phyloP scores from a whole-genome alignment of 176 grass and related monocot genomes.

The bread wheat (Triticum aestivum) region DNA sequence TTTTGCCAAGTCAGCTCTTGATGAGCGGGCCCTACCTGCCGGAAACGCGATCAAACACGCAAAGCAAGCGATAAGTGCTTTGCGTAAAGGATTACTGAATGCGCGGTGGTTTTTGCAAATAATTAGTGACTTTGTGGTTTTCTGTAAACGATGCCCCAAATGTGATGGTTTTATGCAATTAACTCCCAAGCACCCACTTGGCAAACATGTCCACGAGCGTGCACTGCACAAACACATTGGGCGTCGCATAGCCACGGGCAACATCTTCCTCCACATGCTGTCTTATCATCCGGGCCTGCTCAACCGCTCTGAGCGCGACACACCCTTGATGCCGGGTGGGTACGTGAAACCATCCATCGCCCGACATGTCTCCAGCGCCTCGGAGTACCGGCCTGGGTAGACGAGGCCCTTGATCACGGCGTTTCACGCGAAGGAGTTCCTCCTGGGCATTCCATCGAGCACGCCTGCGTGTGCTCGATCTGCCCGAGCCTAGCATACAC shows the following conservation, averaged over 20 bases:
- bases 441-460: conserved; percentile 43
- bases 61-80: no score
- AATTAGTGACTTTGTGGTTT: no score
- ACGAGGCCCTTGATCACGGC: conserved; percentile 47
- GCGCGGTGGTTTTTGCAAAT: no score
- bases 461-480: conserved; percentile 12
- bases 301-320: conserved; percentile 21
- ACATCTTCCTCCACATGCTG: conserved; percentile 8
- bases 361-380: conserved; percentile 35
- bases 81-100: no score
- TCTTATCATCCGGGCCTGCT: conserved; percentile 30
- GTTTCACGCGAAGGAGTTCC: conserved; percentile 66
- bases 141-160: no score
- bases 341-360: conserved; percentile 54
- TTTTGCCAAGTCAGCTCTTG: no score
- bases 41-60: no score
- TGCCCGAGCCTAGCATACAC: conserved; percentile 25
- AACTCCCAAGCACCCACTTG: conserved; percentile 17
- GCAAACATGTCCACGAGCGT: conserved; percentile 61
- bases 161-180: no score
- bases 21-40: no score
- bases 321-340: conserved; percentile 58
- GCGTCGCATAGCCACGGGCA: neutral
- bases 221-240: conserved; percentile 54
- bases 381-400: conserved; percentile 8